These are phyloP conservation scores for Artemisia tridentata DNA, from an alignment of 129 eudicot species.

Conservation along the genomic window DNA sequence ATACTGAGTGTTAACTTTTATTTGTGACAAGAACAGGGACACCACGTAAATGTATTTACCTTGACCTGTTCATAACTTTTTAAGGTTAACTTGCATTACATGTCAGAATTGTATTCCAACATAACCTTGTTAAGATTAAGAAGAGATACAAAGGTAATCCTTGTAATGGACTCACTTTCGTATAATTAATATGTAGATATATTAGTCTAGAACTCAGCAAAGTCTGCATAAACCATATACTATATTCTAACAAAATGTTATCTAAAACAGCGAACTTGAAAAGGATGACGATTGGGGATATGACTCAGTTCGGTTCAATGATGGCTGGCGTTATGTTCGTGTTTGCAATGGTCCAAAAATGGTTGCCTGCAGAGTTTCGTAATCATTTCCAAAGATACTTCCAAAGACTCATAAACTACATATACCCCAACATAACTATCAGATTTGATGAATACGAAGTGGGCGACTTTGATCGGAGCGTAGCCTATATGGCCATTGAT, in stretches of 20 bases:
- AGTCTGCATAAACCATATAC: not conserved
- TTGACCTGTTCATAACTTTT: too few species aligned
- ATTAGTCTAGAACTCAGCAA: not conserved
- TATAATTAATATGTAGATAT: not conserved
- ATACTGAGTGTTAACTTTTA: too few species aligned
- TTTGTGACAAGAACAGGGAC: too few species aligned
- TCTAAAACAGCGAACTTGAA: not conserved
- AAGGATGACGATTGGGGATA: constrained; percentile 1
- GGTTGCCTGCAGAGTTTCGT: not conserved
- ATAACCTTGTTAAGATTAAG: too few species aligned
- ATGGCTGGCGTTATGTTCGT: constrained; percentile 5
- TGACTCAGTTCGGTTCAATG: constrained; percentile 4
- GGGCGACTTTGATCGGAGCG: not conserved
- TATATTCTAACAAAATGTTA: not conserved
- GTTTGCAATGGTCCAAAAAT: not conserved
- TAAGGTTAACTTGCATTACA: too few species aligned
- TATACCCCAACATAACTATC: constrained; percentile 1
- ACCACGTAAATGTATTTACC: too few species aligned
- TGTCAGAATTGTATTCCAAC: too few species aligned
- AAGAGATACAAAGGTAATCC: too few species aligned
- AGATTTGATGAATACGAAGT: constrained; percentile 7
- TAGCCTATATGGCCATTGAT: constrained; percentile 6
- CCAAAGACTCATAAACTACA: not conserved
- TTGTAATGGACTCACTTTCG: not conserved
- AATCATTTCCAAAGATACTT: not conserved